These are phyloP conservation scores for Neodidymelliopsis sp. DNA, from an alignment of 2,329 filamentous ascomycete species.

Conservation along the genomic window DNA sequence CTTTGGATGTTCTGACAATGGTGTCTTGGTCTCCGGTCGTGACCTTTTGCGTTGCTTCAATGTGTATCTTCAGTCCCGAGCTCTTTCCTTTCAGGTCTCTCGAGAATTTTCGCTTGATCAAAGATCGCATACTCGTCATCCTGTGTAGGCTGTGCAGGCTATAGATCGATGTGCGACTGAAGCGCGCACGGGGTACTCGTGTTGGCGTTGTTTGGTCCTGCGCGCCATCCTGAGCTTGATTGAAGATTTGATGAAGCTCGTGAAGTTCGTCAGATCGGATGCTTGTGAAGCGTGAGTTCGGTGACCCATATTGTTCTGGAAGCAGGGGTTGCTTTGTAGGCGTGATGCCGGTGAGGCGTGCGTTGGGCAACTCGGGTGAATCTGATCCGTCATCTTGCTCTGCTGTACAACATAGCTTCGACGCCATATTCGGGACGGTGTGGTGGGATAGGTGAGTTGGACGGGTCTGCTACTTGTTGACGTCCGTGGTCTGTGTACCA, in stretches of 20 bases:
- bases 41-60: conserved; percentile 15
- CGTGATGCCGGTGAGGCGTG: conserved; percentile 36
- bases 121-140: conserved; percentile 45
- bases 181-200: conserved; percentile 27
- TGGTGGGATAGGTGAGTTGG: not conserved
- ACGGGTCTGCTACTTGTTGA: not conserved
- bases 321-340: conserved; percentile 39
- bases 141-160: conserved; percentile 45
- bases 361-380: conserved; percentile 46
- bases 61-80: conserved; percentile 8
- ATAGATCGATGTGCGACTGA: conserved; percentile 38
- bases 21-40: conserved; percentile 24
- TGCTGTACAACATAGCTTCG: conserved; percentile 44
- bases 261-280: conserved; percentile 41
- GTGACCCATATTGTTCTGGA: conserved; percentile 24
- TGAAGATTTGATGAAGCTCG: conserved; percentile 46
- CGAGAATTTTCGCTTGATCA: conserved; percentile 44
- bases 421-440: conserved; percentile 32
- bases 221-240: conserved; percentile 31
- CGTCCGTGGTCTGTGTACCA: conserved; percentile 10
- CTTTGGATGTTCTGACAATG: conserved; percentile 32
- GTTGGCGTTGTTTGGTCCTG: conserved; percentile 20
- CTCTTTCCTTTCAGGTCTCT: conserved; percentile 32
- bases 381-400: conserved; percentile 37
- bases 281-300: conserved; percentile 40